Evolutionary conservation across 78 protist species (phyloP).

Genomic region (Dictyostelium intermedium): DNA sequence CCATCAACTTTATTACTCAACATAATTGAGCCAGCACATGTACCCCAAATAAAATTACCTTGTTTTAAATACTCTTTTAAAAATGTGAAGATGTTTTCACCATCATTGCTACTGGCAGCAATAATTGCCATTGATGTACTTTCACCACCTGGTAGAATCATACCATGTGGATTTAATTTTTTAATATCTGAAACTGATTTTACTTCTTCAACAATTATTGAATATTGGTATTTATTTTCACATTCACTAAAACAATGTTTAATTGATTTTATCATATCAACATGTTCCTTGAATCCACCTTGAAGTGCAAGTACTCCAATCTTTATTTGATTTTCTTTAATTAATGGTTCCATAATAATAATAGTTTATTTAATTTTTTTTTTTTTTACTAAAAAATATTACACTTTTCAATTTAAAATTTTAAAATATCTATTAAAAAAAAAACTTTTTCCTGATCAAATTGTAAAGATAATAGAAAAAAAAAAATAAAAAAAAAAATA

Average conservation of each 20-base stretch:
- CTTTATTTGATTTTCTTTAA: neutral
- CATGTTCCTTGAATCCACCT: conserved; percentile 80
- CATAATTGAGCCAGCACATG: conserved; percentile 89
- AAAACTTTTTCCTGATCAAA: neutral
- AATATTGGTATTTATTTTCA: neutral
- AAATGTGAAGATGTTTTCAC: neutral
- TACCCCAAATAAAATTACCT: conserved; percentile 75
- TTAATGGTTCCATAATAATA: neutral
- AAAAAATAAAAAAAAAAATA: too few relatives aligned
- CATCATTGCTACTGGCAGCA: neutral
- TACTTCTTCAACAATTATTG: neutral
- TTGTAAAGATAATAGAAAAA: too few relatives aligned
- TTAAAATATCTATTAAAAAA: too few relatives aligned
- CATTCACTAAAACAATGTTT: neutral
- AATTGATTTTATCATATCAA: conserved; percentile 15
- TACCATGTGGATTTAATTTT: conserved; percentile 49
- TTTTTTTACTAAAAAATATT: too few relatives aligned
- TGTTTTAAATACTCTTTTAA: neutral
- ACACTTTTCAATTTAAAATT: too few relatives aligned
- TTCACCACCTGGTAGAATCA: conserved; percentile 84
- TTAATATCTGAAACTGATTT: conserved; percentile 42
- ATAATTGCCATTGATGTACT: conserved; percentile 82
- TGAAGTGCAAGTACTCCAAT: conserved; percentile 77
- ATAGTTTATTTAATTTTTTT: neutral
- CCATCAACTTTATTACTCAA: conserved; percentile 46